These are phyloP conservation scores for Penicillium cosmopolitanum DNA, from an alignment of 495 filamentous ascomycete species.

Conservation along the genomic window DNA sequence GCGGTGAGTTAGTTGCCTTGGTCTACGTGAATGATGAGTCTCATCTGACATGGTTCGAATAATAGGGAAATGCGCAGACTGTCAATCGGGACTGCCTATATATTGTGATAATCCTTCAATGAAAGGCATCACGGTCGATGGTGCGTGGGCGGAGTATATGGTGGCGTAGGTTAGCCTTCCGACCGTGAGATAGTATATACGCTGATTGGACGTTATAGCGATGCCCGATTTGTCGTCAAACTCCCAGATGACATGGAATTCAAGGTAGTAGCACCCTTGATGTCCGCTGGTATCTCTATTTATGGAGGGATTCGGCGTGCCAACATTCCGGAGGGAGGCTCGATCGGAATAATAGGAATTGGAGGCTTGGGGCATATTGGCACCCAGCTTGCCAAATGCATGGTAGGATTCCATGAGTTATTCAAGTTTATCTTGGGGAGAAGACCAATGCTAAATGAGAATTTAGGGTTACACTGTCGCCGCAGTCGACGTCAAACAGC, in stretches of 20 bases:
- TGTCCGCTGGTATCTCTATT: neutral
- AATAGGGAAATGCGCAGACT: neutral
- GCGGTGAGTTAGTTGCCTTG: neutral
- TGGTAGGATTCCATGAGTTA: neutral
- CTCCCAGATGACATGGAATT: neutral
- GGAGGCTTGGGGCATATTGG: neutral
- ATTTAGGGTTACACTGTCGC: neutral
- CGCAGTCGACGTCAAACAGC: neutral
- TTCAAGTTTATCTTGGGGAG: neutral
- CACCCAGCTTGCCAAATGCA: neutral
- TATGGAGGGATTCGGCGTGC: neutral
- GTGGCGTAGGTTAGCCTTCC: neutral
- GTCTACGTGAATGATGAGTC: neutral
- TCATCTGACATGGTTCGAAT: neutral
- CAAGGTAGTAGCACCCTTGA: neutral
- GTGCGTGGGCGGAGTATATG: neutral
- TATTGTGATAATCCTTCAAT: neutral
- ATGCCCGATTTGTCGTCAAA: neutral
- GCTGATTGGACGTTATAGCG: neutral
- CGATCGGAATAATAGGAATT: neutral
- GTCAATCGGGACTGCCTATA: neutral
- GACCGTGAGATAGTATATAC: neutral
- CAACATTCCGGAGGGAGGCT: neutral
- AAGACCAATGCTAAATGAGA: neutral
- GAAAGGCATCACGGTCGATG: neutral